A percentile compares a stretch with the other conserved stretches of the same genome.
Evolutionary conservation across 2,329 filamentous ascomycete genomes (phyloP).

Genomic region (Sporothrix sp.): DNA sequence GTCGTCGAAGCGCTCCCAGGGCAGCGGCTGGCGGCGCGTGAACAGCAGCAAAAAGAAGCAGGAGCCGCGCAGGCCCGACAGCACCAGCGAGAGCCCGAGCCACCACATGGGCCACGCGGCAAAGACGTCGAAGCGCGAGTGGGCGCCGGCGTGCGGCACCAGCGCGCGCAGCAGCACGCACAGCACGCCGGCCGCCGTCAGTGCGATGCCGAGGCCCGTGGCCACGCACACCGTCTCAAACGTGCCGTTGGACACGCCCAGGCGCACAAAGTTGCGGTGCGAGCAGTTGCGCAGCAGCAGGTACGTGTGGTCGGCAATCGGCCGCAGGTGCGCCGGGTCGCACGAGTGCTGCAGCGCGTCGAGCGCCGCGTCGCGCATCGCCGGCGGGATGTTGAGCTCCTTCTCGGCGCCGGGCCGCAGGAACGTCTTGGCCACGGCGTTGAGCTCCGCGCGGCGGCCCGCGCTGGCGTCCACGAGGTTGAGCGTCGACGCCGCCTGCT

Average conservation of each 20-base stretch:
- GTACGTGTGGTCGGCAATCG: constrained; percentile 38
- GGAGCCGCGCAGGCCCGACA: constrained; percentile 35
- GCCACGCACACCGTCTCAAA: constrained; percentile 40
- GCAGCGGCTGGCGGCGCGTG: constrained; percentile 34
- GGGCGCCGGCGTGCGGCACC: constrained; percentile 27
- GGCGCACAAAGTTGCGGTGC: constrained; percentile 40
- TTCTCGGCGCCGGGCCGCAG: constrained; percentile 33
- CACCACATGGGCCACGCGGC: constrained; percentile 38
- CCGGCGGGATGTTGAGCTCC: constrained; percentile 38
- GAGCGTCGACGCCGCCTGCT: constrained; percentile 10
- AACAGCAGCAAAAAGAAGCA: constrained; percentile 41
- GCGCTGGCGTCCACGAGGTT: constrained; percentile 16
- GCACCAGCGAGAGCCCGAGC: constrained; percentile 32
- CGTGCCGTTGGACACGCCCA: constrained; percentile 44
- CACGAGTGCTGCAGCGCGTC: constrained; percentile 26
- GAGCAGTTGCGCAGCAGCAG: constrained; percentile 38
- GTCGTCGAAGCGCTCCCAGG: constrained; percentile 40
- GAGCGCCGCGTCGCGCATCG: constrained; percentile 32
- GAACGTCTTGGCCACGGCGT: constrained; percentile 32
- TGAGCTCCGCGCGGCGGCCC: constrained; percentile 24
- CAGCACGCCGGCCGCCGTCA: constrained; percentile 31
- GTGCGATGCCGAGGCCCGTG: constrained; percentile 33
- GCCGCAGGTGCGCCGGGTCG: constrained; percentile 31
- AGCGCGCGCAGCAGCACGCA: constrained; percentile 32
- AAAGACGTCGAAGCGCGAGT: constrained; percentile 33